Evolutionary conservation across 768 basidiomycete genomes (phyloP).

Genomic region (Chalciporus pseudorubinellus): DNA sequence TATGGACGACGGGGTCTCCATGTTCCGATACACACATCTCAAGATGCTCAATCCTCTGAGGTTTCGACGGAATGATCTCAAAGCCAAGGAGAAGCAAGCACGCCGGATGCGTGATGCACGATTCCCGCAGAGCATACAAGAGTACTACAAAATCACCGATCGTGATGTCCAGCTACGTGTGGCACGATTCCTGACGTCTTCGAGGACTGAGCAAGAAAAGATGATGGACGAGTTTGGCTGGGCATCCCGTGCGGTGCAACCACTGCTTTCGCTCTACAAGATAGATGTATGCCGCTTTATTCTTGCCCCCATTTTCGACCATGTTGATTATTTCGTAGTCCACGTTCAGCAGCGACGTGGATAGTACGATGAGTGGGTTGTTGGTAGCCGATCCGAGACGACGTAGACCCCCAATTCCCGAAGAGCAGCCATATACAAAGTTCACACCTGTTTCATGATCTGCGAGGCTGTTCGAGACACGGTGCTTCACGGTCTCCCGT

Average conservation of each 20-base stretch:
- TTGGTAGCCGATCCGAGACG: constrained; percentile 24
- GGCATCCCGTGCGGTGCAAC: constrained; percentile 48
- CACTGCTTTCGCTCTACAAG: constrained; percentile 41
- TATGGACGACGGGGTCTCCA: constrained; percentile 29
- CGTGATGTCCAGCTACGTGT: constrained; percentile 49
- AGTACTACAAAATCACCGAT: constrained; percentile 31
- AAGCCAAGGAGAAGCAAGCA: constrained; percentile 16
- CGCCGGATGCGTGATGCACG: constrained; percentile 30
- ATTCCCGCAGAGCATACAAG: constrained; percentile 31
- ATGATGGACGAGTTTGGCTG: constrained; percentile 50
- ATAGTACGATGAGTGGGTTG: constrained; percentile 13
- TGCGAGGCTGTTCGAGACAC: not conserved
- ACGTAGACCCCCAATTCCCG: not conserved
- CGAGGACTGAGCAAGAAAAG: constrained; percentile 38
- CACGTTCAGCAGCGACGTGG: constrained; percentile 24
- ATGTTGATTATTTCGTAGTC: constrained; percentile 8
- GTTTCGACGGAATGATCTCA: constrained; percentile 8
- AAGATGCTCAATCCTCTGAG: constrained; percentile 20
- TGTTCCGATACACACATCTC: constrained; percentile 32
- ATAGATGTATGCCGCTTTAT: constrained; percentile 38
- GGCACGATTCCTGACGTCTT: constrained; percentile 43
- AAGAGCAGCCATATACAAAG: constrained; percentile 6
- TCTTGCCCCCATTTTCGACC: not conserved
- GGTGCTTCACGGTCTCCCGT: not conserved
- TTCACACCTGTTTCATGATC: constrained; percentile 22